These are phyloP conservation scores for Fusarium pilosicola DNA, from an alignment of 2,329 filamentous ascomycete genomes.

Conservation along the genomic window DNA sequence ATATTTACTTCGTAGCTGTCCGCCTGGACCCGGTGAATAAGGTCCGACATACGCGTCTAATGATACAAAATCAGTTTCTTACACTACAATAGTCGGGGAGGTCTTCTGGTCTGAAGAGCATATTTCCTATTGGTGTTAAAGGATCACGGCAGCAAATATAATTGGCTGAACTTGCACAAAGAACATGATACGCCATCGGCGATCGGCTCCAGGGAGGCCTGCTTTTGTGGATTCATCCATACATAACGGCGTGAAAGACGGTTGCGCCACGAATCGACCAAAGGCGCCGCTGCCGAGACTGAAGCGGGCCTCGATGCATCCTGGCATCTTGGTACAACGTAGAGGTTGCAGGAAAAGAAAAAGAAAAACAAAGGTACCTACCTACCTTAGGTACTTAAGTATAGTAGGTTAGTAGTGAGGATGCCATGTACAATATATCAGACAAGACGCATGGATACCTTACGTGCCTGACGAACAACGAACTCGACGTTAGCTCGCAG, in stretches of 20 bases:
- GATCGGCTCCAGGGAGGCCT: slow-evolving; percentile 27
- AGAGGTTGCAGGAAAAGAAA: slow-evolving; percentile 1
- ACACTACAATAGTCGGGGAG: background rate
- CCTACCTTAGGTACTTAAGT: too few species aligned
- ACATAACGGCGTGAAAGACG: slow-evolving; percentile 23
- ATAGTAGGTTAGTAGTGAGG: background rate
- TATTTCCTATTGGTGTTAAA: background rate
- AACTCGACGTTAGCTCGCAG: background rate
- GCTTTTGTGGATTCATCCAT: slow-evolving; percentile 11
- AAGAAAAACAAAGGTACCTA: too few species aligned
- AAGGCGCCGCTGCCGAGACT: slow-evolving; percentile 32
- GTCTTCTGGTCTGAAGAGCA: slow-evolving; percentile 2
- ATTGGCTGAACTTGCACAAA: slow-evolving; percentile 7
- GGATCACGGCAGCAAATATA: background rate
- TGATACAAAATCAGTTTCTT: slow-evolving; percentile 7
- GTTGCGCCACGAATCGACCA: slow-evolving; percentile 29
- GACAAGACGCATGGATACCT: slow-evolving; percentile 13
- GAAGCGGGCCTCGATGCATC: slow-evolving; percentile 11
- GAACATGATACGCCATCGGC: slow-evolving; percentile 30
- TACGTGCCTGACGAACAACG: slow-evolving; percentile 20
- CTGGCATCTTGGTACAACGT: background rate
- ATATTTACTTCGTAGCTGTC: background rate
- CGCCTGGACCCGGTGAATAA: slow-evolving; percentile 4
- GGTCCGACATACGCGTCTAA: background rate
- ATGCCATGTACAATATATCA: background rate